Conservation (phyloP, 2,329 filamentous ascomycete genomes). For the Cladobotryum mycophilum region DNA sequence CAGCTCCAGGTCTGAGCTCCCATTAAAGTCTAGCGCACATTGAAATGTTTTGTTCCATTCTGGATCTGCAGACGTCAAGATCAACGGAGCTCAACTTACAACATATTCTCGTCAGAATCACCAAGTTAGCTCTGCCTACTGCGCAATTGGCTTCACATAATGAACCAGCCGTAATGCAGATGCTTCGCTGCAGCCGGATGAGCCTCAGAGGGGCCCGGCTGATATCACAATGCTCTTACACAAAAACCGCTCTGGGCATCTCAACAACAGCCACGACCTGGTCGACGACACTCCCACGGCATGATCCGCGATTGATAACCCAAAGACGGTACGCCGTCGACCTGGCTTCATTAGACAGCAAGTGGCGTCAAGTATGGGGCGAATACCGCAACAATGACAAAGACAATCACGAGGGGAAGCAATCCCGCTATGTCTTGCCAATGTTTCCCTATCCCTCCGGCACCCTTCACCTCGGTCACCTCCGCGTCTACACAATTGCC, state of each 20-base stretch:
- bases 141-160: slow-evolving; percentile 9
- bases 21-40: not conserved
- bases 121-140: not conserved
- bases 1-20: not conserved
- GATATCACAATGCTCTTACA: slow-evolving; percentile 7
- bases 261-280: slow-evolving; percentile 3
- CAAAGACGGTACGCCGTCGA: slow-evolving; percentile 39
- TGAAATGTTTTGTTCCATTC: too few species aligned
- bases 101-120: slow-evolving; percentile 4
- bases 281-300: slow-evolving; percentile 5
- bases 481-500: slow-evolving; percentile 85
- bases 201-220: slow-evolving; percentile 15
- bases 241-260: slow-evolving; percentile 1
- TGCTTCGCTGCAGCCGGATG: slow-evolving; percentile 21
- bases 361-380: slow-evolving; percentile 47
- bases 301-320: slow-evolving; percentile 4
- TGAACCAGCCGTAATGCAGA: slow-evolving; percentile 23
- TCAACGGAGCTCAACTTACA: too few species aligned
- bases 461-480: slow-evolving; percentile 76
- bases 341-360: slow-evolving; percentile 39
- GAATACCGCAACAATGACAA: slow-evolving; percentile 14
- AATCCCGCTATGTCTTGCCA: slow-evolving; percentile 65
- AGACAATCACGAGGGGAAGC: slow-evolving; percentile 18
- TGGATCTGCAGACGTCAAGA: too few species aligned
- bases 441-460: slow-evolving; percentile 96